phyloP scores from a whole-genome alignment of 1,139 yeast species.

The Sugiyamaella sp. region DNA sequence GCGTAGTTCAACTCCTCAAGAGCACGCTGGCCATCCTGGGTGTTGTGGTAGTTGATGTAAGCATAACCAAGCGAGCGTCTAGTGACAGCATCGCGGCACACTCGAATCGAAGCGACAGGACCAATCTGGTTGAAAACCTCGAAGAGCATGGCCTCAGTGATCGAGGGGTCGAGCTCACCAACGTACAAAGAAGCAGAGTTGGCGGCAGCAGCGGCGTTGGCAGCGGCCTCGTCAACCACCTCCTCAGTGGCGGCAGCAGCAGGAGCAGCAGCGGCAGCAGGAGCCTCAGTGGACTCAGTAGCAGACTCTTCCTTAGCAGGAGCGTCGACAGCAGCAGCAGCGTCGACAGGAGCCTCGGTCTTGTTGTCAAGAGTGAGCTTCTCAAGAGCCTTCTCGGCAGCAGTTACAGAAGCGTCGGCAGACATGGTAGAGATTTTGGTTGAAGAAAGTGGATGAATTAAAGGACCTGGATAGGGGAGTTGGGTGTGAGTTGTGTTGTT shows the following conservation, averaged over 20 bases:
- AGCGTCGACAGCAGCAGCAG: constrained; percentile 21
- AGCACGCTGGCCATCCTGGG: constrained; percentile 91
- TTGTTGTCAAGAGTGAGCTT: constrained; percentile 41
- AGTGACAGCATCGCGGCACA: constrained; percentile 98
- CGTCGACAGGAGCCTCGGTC: constrained; percentile 25
- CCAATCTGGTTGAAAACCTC: constrained; percentile 96
- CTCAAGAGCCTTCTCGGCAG: constrained; percentile 46
- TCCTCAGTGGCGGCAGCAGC: constrained; percentile 34
- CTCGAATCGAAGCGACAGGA: constrained; percentile 95
- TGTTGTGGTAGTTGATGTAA: constrained; percentile 92
- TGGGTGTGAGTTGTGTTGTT: not conserved
- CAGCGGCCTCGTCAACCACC: constrained; percentile 33
- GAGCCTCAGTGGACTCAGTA: constrained; percentile 26
- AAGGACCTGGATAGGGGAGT: not conserved
- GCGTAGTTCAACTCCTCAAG: constrained; percentile 94
- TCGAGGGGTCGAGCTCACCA: constrained; percentile 93
- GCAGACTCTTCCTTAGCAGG: constrained; percentile 22
- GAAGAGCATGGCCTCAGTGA: constrained; percentile 92
- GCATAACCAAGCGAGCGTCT: constrained; percentile 98
- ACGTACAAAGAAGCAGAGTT: constrained; percentile 88
- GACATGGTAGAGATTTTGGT: constrained; percentile 30
- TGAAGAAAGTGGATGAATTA: not conserved
- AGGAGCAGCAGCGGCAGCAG: constrained; percentile 30
- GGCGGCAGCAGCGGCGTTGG: constrained; percentile 47
- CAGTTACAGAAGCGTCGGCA: constrained; percentile 45